These are phyloP conservation scores for Turritis glabra DNA, from an alignment of 345 rosid species.

Conservation along the genomic window DNA sequence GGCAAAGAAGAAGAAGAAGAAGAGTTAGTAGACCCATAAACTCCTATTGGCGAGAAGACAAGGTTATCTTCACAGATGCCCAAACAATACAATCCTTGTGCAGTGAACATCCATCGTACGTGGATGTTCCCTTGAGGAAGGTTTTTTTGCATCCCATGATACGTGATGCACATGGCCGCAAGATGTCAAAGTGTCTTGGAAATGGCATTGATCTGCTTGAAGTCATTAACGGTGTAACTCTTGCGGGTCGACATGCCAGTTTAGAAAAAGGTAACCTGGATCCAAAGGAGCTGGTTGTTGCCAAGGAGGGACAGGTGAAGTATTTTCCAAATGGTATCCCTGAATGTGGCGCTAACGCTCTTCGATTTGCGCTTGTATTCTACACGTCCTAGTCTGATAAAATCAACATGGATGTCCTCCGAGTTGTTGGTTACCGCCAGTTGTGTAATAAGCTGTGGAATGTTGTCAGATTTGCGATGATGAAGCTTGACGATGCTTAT, in stretches of 20 bases:
- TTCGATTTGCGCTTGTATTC: conserved; percentile 78
- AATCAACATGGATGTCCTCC: conserved; percentile 58
- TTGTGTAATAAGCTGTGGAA: conserved; percentile 95
- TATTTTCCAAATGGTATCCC: not conserved
- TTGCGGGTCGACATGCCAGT: conserved; percentile 49
- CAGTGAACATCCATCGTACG: too few species aligned
- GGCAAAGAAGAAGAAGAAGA: too few species aligned
- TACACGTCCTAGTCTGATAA: conserved; percentile 90
- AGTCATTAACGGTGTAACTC: conserved; percentile 71
- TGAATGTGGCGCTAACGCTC: conserved; percentile 11
- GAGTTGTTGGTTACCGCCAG: conserved; percentile 84
- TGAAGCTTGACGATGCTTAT: conserved; percentile 67
- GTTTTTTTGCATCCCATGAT: too few species aligned
- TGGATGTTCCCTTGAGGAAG: too few species aligned
- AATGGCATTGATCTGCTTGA: conserved; percentile 89
- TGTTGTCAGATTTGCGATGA: conserved; percentile 82
- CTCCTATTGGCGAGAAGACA: too few species aligned
- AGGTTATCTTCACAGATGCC: too few species aligned
- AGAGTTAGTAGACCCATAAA: too few species aligned
- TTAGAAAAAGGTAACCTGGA: too few species aligned
- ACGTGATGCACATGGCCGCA: too few species aligned
- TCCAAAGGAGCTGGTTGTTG: not conserved
- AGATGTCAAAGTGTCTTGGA: conserved; percentile 83
- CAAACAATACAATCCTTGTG: too few species aligned
- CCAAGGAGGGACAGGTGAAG: not conserved